Evolutionary conservation across 176 grass and related monocot genomes (phyloP).

Genomic region (Oryza punctata): DNA sequence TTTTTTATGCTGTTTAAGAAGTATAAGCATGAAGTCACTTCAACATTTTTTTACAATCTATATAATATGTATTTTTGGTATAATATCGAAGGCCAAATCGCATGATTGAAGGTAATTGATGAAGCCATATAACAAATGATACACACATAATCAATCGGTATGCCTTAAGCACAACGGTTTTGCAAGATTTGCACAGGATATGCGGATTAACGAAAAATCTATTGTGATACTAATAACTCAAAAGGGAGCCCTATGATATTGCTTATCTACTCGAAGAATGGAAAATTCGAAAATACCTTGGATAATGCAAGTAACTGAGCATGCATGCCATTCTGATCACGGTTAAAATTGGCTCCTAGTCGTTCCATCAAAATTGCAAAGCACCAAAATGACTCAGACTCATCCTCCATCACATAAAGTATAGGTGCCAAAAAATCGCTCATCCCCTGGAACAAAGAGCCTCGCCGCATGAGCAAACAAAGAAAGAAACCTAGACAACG

Average conservation of each 20-base stretch:
- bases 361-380: conserved; percentile 96
- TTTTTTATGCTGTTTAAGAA: neutral
- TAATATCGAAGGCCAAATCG: neutral
- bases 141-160: conserved; percentile 24
- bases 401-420: conserved; percentile 89
- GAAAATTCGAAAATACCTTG: conserved; percentile 61
- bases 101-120: neutral
- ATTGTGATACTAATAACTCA: conserved; percentile 13
- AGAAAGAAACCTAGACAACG: neutral
- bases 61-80: neutral
- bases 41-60: neutral
- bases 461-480: neutral
- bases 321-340: conserved; percentile 99
- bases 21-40: conserved; percentile 12
- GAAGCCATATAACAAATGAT: conserved; percentile 27
- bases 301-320: conserved; percentile 90
- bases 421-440: conserved; percentile 93
- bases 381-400: conserved; percentile 93
- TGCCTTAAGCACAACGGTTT: neutral
- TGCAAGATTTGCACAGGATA: conserved; percentile 7
- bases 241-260: conserved; percentile 1
- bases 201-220: conserved; percentile 1
- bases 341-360: conserved; percentile 94
- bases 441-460: conserved; percentile 74
- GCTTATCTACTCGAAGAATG: conserved; percentile 14